A percentile compares a stretch with the other conserved stretches of the same genome.
These are phyloP conservation scores for Oryza brachyantha DNA, from an alignment of 176 grass and related monocot species.

Conservation along the genomic window DNA sequence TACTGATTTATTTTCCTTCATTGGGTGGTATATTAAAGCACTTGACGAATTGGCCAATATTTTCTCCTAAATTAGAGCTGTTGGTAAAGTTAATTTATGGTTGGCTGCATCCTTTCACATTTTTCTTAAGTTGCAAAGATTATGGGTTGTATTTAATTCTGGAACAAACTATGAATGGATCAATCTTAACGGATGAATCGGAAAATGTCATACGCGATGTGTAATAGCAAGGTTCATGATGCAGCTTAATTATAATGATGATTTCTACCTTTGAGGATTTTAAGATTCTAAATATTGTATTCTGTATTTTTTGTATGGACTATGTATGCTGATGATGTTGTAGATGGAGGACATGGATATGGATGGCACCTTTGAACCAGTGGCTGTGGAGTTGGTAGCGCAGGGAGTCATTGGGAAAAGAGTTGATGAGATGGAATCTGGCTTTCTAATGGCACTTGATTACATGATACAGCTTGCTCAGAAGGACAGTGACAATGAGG, in stretches of 20 bases:
- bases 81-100: neutral
- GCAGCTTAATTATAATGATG: neutral
- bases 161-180: neutral
- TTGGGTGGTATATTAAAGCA: neutral
- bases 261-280: neutral
- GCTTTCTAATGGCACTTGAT: constrained; percentile 91
- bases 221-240: neutral
- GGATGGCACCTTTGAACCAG: constrained; percentile 60
- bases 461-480: constrained; percentile 88
- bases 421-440: constrained; percentile 95
- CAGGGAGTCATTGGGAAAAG: constrained; percentile 95
- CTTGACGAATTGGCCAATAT: neutral
- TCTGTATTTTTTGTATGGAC: neutral
- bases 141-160: neutral
- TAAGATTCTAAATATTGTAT: neutral
- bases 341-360: constrained; percentile 96
- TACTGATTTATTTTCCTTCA: neutral
- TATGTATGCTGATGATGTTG: neutral
- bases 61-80: neutral
- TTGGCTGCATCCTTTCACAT: neutral
- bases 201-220: neutral
- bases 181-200: neutral
- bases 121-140: neutral
- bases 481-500: constrained; percentile 80
- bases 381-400: constrained; percentile 75